Base-by-base conservation (phyloP, 2,329 filamentous ascomycete species). In the Furcasterigmium furcatum region DNA sequence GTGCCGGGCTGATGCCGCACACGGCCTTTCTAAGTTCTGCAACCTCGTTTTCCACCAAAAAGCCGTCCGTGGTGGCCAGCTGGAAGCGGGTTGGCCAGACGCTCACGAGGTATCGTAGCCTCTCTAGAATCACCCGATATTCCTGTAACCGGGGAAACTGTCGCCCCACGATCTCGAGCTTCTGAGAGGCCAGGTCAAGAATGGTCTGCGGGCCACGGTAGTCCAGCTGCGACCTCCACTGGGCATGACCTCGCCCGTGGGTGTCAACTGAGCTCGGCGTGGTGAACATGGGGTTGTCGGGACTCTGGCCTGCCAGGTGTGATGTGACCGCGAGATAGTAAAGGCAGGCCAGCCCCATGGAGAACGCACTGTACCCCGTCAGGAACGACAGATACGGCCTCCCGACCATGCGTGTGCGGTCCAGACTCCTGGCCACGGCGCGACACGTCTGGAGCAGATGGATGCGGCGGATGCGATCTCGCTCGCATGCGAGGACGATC, bases 111-210 rank as follows among this genome's bases (percentile, higher is more conserved):
- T 18, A 32, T 7, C 18, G 21, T 10, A 44, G n/a, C 14, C 20
- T 5, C 10, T 48, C 46, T 9, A 48, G 14, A 14, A 43, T 32
- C 10, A 18, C 9, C 12, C 19, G 30, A 21, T 48, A 48, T 9
- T 45, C 38, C 4, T 48, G 43, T 13, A 48, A 24, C 13, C 40
- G 39, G 5, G 46, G 46, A 25, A 48, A 48, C 27, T 48, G 46
- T 3, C 46, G 43, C 8, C 41, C 39, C 21, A 44, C 46, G 20
- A 48, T 41, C 5, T 45, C 43, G 19, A 48, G 40, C 22, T 48
- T 48, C 14, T 38, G 41, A 12, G 30, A 38, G 14, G 38, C 46
- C 21, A 42, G 14, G 9, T 39, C 41, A 14, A 47, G 35, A 3
- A 39, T 18, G 25, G n/a, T n/a, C n/a, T n/a, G n/a, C n/a, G n/a